phyloP scores from a whole-genome alignment of 768 basidiomycete genomes.

The Russula vinacea region DNA sequence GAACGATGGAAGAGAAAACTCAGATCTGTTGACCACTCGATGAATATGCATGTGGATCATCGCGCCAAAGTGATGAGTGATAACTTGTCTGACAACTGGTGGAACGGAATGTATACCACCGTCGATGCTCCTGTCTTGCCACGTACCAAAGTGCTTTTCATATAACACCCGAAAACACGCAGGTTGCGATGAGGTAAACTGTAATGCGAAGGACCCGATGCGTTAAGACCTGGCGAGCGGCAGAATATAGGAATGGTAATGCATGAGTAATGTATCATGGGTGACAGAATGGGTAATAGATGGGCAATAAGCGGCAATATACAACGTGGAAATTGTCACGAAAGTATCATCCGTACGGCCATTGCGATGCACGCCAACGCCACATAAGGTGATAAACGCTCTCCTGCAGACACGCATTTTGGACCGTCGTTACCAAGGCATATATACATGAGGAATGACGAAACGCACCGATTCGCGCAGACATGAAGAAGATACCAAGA shows the following conservation, averaged over 20 bases:
- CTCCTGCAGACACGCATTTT: slow-evolving; percentile 52
- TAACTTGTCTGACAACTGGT: no score
- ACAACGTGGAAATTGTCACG: slow-evolving; percentile 32
- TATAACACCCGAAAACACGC: no score
- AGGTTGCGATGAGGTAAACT: no score
- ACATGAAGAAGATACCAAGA: slow-evolving; percentile 91
- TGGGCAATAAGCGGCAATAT: not conserved
- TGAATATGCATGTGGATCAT: not conserved
- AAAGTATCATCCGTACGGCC: slow-evolving; percentile 69
- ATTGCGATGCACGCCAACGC: slow-evolving; percentile 89
- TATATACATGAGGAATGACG: not conserved
- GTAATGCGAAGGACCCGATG: no score
- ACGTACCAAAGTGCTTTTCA: no score
- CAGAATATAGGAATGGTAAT: not conserved
- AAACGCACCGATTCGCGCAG: slow-evolving; percentile 83
- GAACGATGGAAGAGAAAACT: not conserved
- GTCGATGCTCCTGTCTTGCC: no score
- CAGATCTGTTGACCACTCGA: not conserved
- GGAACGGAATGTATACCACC: no score
- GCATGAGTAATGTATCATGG: not conserved
- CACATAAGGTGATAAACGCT: slow-evolving; percentile 96
- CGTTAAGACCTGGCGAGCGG: no score
- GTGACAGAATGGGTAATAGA: not conserved
- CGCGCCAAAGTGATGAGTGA: no score
- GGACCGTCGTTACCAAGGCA: not conserved